Evolutionary conservation across 345 rosid species (phyloP).

Genomic region (Populus simonii): DNA sequence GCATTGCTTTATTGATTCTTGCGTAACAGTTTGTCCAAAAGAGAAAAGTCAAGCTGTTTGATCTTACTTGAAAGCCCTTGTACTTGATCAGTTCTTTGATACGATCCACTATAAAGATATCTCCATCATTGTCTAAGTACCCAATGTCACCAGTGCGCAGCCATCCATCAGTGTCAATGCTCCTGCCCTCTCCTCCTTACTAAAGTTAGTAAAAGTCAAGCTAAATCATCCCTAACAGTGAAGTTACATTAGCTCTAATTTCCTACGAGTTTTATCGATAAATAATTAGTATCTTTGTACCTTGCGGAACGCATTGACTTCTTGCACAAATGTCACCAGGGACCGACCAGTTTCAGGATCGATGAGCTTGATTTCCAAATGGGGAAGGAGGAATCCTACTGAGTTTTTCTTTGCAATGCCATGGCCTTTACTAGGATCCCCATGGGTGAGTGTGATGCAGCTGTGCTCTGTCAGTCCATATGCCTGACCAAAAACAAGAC

Average conservation of each 20-base stretch:
- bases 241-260: background rate
- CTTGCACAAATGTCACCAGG: slow-evolving; percentile 86
- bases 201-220: slow-evolving; percentile 4
- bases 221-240: background rate
- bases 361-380: slow-evolving; percentile 78
- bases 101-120: slow-evolving; percentile 84
- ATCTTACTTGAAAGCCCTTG: slow-evolving; percentile 86
- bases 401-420: slow-evolving; percentile 74
- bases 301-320: slow-evolving; percentile 91
- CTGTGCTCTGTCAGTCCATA: slow-evolving; percentile 97
- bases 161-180: slow-evolving; percentile 81
- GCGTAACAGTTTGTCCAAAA: background rate
- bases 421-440: slow-evolving; percentile 52
- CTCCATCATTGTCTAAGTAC: slow-evolving; percentile 86
- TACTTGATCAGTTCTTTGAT: slow-evolving; percentile 92
- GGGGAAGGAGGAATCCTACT: slow-evolving; percentile 82
- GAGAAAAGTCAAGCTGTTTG: background rate
- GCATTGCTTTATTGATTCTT: too few relatives aligned
- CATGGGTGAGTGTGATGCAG: slow-evolving; percentile 85
- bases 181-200: slow-evolving; percentile 65
- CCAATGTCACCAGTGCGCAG: slow-evolving; percentile 91
- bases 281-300: slow-evolving; percentile 18
- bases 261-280: background rate
- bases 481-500: slow-evolving; percentile 40
- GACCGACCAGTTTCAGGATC: slow-evolving; percentile 64